Base-by-base conservation (phyloP, 352 stramenopile genomes). In the Globisporangium camurandrum region DNA sequence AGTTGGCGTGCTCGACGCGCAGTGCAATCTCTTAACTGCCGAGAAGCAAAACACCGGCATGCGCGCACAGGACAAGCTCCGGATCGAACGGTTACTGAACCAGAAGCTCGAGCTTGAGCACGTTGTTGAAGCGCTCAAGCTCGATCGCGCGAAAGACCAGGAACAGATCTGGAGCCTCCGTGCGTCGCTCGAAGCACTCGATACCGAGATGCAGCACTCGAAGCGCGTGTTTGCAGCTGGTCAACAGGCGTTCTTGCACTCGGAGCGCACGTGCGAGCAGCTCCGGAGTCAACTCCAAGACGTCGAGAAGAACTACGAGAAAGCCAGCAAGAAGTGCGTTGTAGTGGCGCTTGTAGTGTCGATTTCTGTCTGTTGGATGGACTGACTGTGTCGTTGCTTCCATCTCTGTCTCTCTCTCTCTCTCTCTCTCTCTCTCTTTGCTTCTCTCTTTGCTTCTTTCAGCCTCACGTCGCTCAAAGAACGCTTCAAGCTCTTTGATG, bases 31-130 rank as follows among this genome's bases (percentile, higher is more conserved):
- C 1, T 41, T 89, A 5, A 62, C 66, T 12, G 70, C 67, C 0
- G 81, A 88, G 51, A 90, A 90, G 50, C 69, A 84, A 37, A 88
- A 87, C 47, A 81, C 68, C 4, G 77, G 72, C 11, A 89, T 89
- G 75, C 70, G 76, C 0, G 75, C 75, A 8, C 76, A 88, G 61
- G 81, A 93, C 54, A 89, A 89, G 38, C 59, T 88, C 16, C 76
- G 75, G 0, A 90, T 93, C 26, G 81, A 93, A 36, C 46, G 75
- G 11, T 54, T 93, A 0, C 41, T 91, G 0, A 89, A 89, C 49
- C 71, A 91, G 47, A 93, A 91, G 50, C 54, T 86, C 26, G 75
- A 93, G 43, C 63, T 91, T 0, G 75, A 93, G 53, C 74, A 75
- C 11, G 36, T 66, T 3, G 59, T 91, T 0, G 82, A 89, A 20